Evolutionary conservation across 2,329 filamentous ascomycete species (phyloP).

Genomic region (Neofusicoccum umdonicola): DNA sequence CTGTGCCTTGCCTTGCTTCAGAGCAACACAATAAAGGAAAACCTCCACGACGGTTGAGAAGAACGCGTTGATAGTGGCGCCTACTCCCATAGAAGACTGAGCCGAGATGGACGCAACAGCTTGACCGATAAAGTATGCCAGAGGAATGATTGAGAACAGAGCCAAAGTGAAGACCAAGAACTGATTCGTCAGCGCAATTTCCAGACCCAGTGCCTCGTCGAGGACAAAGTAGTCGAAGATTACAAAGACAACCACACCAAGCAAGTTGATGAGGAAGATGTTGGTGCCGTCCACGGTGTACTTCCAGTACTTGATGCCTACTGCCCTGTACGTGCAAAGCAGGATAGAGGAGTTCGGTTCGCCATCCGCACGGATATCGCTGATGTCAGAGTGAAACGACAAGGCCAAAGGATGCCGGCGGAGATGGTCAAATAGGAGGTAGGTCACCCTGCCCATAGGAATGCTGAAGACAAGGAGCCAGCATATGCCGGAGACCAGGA

Average conservation of each 20-base stretch:
- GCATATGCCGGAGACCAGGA: slow-evolving; percentile 82
- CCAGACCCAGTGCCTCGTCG: slow-evolving; percentile 63
- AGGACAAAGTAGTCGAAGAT: slow-evolving; percentile 91
- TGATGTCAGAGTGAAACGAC: slow-evolving; percentile 84
- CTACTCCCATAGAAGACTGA: slow-evolving; percentile 96
- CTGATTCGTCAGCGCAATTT: slow-evolving; percentile 74
- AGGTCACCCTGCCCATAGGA: slow-evolving; percentile 94
- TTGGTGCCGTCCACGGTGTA: slow-evolving; percentile 98
- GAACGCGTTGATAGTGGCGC: slow-evolving; percentile 95
- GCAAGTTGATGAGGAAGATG: slow-evolving; percentile 97
- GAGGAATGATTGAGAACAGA: slow-evolving; percentile 86
- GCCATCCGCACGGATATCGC: slow-evolving; percentile 68
- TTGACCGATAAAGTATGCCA: slow-evolving; percentile 98
- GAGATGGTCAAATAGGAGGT: slow-evolving; percentile 86
- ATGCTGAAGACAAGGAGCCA: slow-evolving; percentile 98
- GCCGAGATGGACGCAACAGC: slow-evolving; percentile 97
- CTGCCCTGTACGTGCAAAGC: slow-evolving; percentile 93
- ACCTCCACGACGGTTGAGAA: slow-evolving; percentile 98
- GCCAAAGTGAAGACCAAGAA: slow-evolving; percentile 83
- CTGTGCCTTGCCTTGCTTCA: slow-evolving; percentile 86
- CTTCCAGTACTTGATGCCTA: slow-evolving; percentile 96
- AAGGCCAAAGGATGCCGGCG: slow-evolving; percentile 88
- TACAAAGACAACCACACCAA: slow-evolving; percentile 88
- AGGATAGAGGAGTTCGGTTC: slow-evolving; percentile 80
- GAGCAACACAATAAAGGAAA: slow-evolving; percentile 91